Conservation (phyloP, 345 rosid genomes). For the Combretum micranthum region DNA sequence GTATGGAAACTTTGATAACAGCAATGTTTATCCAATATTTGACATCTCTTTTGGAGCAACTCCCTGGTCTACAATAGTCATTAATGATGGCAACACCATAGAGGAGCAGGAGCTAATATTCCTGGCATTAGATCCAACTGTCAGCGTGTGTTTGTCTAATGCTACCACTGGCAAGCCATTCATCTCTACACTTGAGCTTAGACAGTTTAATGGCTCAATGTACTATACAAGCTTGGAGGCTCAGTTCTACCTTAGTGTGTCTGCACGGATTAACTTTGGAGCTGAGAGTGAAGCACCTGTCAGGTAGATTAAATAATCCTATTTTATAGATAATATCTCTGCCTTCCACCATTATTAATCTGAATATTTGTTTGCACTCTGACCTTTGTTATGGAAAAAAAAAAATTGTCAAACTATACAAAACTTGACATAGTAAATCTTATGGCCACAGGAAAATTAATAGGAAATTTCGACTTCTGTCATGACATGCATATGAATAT, state of each 20-base stretch:
- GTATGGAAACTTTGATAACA: constrained; percentile 83
- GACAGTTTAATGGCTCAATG: constrained; percentile 85
- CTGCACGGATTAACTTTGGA: constrained; percentile 95
- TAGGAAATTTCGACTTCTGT: no score
- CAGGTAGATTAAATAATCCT: constrained; percentile 38
- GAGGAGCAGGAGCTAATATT: constrained; percentile 75
- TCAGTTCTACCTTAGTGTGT: constrained; percentile 58
- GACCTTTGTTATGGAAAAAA: no score
- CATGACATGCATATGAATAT: no score
- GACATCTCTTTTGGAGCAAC: constrained; percentile 89
- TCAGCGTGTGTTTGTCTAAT: constrained; percentile 86
- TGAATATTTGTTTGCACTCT: constrained; percentile 1
- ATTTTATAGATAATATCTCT: constrained; percentile 8
- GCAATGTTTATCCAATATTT: constrained; percentile 87
- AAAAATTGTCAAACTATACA: no score
- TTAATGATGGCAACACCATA: constrained; percentile 63
- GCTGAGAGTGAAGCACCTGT: constrained; percentile 75
- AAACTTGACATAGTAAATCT: no score
- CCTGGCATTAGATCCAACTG: constrained; percentile 59
- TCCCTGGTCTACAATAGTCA: constrained; percentile 83
- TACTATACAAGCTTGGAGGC: constrained; percentile 61
- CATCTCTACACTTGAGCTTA: constrained; percentile 96
- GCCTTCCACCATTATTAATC: constrained; percentile 7
- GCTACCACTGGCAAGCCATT: constrained; percentile 98
- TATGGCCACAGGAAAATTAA: no score